Evolutionary conservation across 2,329 filamentous ascomycete genomes (phyloP).

Genomic region (Aureobasidium sp.): DNA sequence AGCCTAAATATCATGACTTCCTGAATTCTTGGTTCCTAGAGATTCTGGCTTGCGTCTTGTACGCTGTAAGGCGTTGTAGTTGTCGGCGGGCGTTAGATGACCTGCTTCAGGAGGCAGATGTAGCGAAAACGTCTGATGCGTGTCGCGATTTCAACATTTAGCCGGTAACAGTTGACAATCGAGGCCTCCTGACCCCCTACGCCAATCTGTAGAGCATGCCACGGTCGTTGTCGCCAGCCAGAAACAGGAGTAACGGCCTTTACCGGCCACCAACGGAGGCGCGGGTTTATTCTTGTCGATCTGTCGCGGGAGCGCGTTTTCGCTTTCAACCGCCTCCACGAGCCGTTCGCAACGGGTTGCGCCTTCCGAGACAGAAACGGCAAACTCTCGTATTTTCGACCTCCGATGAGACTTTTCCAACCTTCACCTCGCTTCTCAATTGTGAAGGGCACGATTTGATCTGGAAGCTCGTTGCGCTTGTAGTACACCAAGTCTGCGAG

Average conservation of each 20-base stretch:
- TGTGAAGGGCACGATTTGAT: neutral
- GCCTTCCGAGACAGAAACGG: constrained; percentile 5
- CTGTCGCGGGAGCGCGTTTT: neutral
- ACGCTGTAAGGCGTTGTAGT: neutral
- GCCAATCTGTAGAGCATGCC: neutral
- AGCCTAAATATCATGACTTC: neutral
- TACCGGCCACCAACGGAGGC: neutral
- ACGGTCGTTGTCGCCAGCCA: neutral
- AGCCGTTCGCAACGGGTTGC: neutral
- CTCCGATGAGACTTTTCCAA: neutral
- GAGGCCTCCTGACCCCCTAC: neutral
- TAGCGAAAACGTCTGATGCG: neutral
- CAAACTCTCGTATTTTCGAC: neutral
- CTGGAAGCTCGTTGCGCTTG: neutral
- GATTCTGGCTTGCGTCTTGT: neutral
- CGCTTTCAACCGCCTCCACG: neutral
- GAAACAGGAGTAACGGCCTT: neutral
- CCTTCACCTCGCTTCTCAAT: neutral
- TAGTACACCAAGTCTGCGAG: neutral
- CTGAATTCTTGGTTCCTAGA: neutral
- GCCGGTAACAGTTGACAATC: neutral
- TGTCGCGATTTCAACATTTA: neutral
- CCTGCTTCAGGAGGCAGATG: neutral
- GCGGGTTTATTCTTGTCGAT: neutral
- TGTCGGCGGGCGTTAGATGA: neutral